Evolutionary conservation across 2,329 filamentous ascomycete species (phyloP).

Genomic region (Coniochaeta pulveracea): DNA sequence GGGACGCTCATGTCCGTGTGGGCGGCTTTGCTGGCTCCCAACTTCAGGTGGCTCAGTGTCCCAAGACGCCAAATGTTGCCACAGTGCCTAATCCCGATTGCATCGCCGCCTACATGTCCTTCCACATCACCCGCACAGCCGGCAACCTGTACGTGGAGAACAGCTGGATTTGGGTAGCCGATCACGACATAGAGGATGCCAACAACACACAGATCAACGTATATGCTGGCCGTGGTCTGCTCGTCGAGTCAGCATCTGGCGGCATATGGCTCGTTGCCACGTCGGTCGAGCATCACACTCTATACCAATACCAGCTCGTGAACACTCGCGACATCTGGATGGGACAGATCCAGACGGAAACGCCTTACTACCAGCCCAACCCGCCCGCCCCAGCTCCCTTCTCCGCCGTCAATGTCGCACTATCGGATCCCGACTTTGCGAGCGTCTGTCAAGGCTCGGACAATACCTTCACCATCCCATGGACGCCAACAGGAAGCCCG

Average conservation of each 20-base stretch:
- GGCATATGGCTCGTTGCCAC: conserved; percentile 54
- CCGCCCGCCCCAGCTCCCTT: conserved; percentile 49
- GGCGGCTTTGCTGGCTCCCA: conserved; percentile 60
- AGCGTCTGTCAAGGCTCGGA: conserved; percentile 19
- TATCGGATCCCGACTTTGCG: conserved; percentile 41
- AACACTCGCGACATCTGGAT: conserved; percentile 50
- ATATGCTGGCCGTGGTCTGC: conserved; percentile 35
- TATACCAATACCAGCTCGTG: conserved; percentile 60
- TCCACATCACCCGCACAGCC: conserved; percentile 27
- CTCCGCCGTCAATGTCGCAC: conserved; percentile 20
- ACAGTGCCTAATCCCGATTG: conserved; percentile 18
- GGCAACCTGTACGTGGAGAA: conserved; percentile 34
- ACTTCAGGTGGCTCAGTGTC: conserved; percentile 56
- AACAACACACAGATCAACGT: conserved; percentile 32
- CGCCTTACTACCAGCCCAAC: conserved; percentile 60
- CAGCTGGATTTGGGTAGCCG: conserved; percentile 36
- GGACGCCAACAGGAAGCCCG: conserved; percentile 12
- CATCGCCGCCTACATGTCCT: conserved; percentile 24
- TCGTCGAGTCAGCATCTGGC: conserved; percentile 30
- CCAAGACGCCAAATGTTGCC: conserved; percentile 32
- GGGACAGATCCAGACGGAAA: conserved; percentile 57
- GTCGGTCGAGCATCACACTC: conserved; percentile 50
- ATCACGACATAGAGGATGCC: conserved; percentile 38
- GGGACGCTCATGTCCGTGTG: conserved; percentile 68
- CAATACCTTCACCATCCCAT: conserved; percentile 1